Conservation (phyloP, 2,329 filamentous ascomycete genomes). For the Ceratocystis harringtonii region DNA sequence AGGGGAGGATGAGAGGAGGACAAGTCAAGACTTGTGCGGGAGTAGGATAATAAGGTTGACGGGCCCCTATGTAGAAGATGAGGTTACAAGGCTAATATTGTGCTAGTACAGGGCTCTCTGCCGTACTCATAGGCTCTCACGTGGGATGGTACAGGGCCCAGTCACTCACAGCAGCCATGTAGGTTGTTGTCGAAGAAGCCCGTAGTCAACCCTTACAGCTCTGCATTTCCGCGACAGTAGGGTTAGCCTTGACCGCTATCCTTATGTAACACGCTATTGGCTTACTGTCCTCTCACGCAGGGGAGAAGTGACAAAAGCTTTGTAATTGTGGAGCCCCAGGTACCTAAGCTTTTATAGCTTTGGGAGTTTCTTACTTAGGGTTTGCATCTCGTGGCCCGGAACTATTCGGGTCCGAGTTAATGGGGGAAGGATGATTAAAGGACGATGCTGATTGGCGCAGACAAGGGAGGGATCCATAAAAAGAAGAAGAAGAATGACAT, state of each 20-base stretch:
- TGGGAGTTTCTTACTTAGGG: background rate
- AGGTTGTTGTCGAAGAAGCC: background rate
- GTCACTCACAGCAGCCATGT: background rate
- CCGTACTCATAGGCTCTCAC: background rate
- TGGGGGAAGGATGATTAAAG: background rate
- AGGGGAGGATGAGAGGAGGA: background rate
- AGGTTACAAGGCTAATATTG: background rate
- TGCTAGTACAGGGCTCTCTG: background rate
- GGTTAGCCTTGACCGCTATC: background rate
- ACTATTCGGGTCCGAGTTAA: background rate
- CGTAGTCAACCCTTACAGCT: background rate
- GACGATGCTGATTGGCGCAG: background rate
- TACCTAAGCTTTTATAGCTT: background rate
- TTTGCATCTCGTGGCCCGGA: background rate
- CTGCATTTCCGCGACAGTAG: background rate
- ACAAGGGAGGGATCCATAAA: background rate
- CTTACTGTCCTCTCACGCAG: background rate
- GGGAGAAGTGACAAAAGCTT: conserved; percentile 1
- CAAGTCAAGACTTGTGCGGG: background rate
- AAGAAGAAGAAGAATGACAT: background rate
- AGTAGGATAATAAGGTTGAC: background rate
- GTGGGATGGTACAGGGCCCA: background rate
- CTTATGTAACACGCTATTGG: conserved; percentile 5
- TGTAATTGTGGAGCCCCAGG: background rate
- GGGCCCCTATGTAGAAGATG: background rate